Evolutionary conservation across 805 yeast genomes (phyloP).

Genomic region (Candida namnaoensis): DNA sequence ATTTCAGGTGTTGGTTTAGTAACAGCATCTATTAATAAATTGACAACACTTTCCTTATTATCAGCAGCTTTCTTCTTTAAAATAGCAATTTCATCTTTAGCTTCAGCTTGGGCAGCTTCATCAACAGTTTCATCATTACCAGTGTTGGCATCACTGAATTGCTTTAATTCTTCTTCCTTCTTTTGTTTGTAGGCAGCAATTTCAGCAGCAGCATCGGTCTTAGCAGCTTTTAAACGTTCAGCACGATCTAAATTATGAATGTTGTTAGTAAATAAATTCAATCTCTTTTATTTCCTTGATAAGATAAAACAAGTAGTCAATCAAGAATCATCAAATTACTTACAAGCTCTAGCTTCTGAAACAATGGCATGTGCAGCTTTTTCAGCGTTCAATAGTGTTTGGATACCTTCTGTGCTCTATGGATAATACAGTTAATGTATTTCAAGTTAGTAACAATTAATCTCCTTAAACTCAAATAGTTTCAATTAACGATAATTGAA

Average conservation of each 20-base stretch:
- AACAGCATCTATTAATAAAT: conserved; percentile 73
- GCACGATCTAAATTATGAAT: conserved; percentile 46
- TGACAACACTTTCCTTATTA: conserved; percentile 61
- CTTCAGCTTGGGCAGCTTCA: conserved; percentile 67
- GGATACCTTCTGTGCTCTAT: conserved; percentile 9
- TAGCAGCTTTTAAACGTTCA: conserved; percentile 86
- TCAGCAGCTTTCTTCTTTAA: conserved; percentile 56
- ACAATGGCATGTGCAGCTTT: conserved; percentile 96
- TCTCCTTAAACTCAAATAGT: too few relatives aligned
- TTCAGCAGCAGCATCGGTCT: conserved; percentile 85
- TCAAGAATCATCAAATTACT: too few relatives aligned
- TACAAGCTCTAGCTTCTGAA: conserved; percentile 82
- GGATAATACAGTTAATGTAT: too few relatives aligned
- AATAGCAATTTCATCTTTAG: conserved; percentile 60
- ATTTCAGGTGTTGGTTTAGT: conserved; percentile 72
- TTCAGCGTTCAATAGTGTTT: conserved; percentile 52
- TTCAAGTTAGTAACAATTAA: too few relatives aligned
- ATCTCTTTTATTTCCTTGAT: too few relatives aligned
- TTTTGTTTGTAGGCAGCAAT: conserved; percentile 76
- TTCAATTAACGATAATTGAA: too few relatives aligned
- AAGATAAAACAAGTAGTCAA: too few relatives aligned
- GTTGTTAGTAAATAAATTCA: background rate
- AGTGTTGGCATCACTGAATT: conserved; percentile 57
- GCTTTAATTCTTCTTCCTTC: conserved; percentile 76
- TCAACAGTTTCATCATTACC: conserved; percentile 73